Evolutionary conservation across 2,329 filamentous ascomycete genomes (phyloP), one percentile per base, ranked within the genome.

Genomic region (Aspergillus eucalypticola): DNA sequence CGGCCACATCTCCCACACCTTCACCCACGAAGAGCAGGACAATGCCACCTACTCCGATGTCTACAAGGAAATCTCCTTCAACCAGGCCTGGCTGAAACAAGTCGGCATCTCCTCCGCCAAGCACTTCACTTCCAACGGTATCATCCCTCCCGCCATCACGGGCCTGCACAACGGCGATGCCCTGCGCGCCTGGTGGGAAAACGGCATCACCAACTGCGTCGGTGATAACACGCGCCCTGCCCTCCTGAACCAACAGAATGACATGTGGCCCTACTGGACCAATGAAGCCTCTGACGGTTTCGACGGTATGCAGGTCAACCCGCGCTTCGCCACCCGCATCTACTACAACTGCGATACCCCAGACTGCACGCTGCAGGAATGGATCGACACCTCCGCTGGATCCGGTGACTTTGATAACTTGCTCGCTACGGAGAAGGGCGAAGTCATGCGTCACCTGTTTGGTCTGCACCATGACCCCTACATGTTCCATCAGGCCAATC

Each of bases 401-500:
- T 75, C 72, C n/a, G 85, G 85, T 4, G 77, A 74, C 46, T 87
- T 86, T 64, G 72, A 76, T 3, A 75, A 81, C 64, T 78, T 88
- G 5, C 74, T 88, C 7, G 71, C 73, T 3, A 74, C 80, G 41
- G 84, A 86, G 54, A 79, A 79, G 54, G 70, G 75, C 4, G 83
- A 83, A 50, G 86, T 84, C 53, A 81, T 83, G 32, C 80, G 84
- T 35, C 82, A 87, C 66, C 74, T 88, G 21, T 78, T 88, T 39
- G 81, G 79, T 11, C 77, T 88, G 5, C 81, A 82, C 62, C 82
- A 81, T 63, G 84, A 85, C 53, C 75, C 79, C 27, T 86, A 82
- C 76, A 87, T 87, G 84, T 86, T 88, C 78, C 86, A 88, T 71
- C 85, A 88, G 74, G 84, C 84, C 59, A 88, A 88, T 68, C 67